Evolutionary conservation across 306 rosid species (phyloP), one percentile per base, ranked within the genome.

Genomic region (Quercus suber): DNA sequence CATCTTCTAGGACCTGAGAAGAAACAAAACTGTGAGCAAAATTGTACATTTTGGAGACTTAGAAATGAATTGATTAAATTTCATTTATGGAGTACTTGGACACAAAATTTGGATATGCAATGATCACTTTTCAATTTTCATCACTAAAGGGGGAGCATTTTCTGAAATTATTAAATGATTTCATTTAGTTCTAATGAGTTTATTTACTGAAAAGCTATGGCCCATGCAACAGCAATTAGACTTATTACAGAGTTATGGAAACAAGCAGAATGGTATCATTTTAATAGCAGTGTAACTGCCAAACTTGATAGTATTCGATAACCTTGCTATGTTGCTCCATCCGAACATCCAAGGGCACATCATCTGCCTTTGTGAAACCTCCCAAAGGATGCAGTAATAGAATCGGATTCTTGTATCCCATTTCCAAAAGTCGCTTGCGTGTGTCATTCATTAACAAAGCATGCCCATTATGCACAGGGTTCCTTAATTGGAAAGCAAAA

Each of bases 301-400:
- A 71, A 52, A 73, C 37, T 69, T 21, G 64, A 13, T 23, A 71
- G 20, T 20, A 55, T 11, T 77, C 28, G 81, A 76, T 78, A 73
- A 95, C 99, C 98, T 95, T 95, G 93, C 97, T 92, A 81, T 95
- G 99, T 74, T 95, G 98, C 88, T 95, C 99, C 98, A 95, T 93
- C 82, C 99, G 89, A 82, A 95, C 97, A 79, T 95, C 99, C 85
- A 95, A 85, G 56, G 99, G 99, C 51, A 95, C 99, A 76, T 95
- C 99, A 57, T 95, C 98, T 3, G 84, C 90, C 84, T 95, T 95
- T 12, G 96, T 90, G 88, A 81, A 95, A 78, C 99, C 99, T 80
- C 99, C 99, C 35, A 95, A 86, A 77, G 99, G 99, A 86, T 95
- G 99, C 87, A 95, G 98, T 85, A 93, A 76, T 27, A 95, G 81